A percentile compares a stretch with the other conserved stretches of the same genome.
Evolutionary conservation across 2,329 filamentous ascomycete genomes (phyloP).

Genomic region (Penicillium sp.): DNA sequence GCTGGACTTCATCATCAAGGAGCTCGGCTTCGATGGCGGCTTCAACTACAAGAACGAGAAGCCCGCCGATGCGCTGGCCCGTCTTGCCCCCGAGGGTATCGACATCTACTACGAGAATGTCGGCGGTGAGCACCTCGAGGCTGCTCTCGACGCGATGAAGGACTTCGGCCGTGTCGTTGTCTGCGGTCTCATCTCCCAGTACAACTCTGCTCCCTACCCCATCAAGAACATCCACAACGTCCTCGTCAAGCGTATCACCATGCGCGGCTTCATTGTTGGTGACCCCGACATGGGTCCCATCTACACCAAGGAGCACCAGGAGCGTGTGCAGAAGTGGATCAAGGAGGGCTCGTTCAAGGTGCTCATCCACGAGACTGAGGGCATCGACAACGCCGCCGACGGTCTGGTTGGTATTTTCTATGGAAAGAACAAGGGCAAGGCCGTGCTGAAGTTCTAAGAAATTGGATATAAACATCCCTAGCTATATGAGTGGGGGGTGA

Average conservation of each 20-base stretch:
- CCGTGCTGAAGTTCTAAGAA: constrained; percentile 67
- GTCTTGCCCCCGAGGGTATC: constrained; percentile 74
- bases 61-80: constrained; percentile 65
- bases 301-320: constrained; percentile 70
- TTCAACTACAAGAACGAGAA: constrained; percentile 90
- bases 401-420: constrained; percentile 73
- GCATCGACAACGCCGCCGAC: constrained; percentile 74
- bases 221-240: constrained; percentile 67
- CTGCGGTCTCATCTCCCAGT: constrained; percentile 72
- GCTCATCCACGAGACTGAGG: constrained; percentile 67
- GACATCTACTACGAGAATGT: constrained; percentile 86
- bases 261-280: constrained; percentile 75
- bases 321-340: constrained; percentile 75
- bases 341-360: constrained; percentile 73
- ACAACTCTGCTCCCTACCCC: constrained; percentile 70
- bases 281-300: constrained; percentile 66
- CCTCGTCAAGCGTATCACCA: constrained; percentile 64
- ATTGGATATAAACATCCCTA: not conserved
- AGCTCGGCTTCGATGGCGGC: constrained; percentile 69
- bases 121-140: constrained; percentile 72
- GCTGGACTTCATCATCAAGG: constrained; percentile 70
- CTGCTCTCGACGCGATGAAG: constrained; percentile 66
- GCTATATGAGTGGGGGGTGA: not conserved
- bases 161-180: constrained; percentile 64
- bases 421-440: constrained; percentile 86